Base-by-base conservation (phyloP, 2,329 filamentous ascomycete genomes). In the Byssochlamys sp. region DNA sequence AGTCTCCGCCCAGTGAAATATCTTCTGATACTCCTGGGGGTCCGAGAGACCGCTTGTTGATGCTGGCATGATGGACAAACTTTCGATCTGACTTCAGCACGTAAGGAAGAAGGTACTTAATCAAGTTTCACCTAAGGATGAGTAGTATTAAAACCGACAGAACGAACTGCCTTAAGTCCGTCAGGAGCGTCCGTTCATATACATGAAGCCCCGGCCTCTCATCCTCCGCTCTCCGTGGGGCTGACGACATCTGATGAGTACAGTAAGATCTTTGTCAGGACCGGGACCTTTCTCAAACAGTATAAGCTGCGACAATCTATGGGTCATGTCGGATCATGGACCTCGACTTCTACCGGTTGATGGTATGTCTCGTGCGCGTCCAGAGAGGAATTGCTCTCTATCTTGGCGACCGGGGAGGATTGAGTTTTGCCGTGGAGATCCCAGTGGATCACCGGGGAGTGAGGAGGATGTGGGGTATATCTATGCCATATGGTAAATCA, bases 1-100 rank as follows among this genome's bases (percentile, higher is more conserved):
- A n/a, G 81, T 83, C 65, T 82, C 80, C 0, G 81, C 81, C 81
- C 82, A 84, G 65, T 80, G 78, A 59, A 80, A 80, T 63, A 80
- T 78, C 54, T 78, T 77, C 56, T 80, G 77, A 61, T 80, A 80
- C 50, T 80, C 76, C 49, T 67, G 39, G 52, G 69, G 66, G 55
- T 69, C 66, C 1, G 67, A 57, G 7, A 69, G 58, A 2, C 59
- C 60, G 27, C 58, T 61, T 53, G 62, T 64, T 9, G 67, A 68
- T 5, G 25, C 52, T 59, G 63, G 59, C 66, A 70, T 69, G 33
- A 14, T 66, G 55, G n/a, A 6, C 7, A 45, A 24, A 19, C 19
- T 19, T 19, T 19, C 19, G 19, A 19, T 19, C 19, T 19, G 19
- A 19, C 19, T 19, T 19, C 19, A 19, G 19, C 19, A 19, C 19